A percentile compares a stretch with the other conserved stretches of the same genome.
Evolutionary conservation across 192 early-diverging fungal genomes (phyloP).

Genomic region (Diversispora epigaea): DNA sequence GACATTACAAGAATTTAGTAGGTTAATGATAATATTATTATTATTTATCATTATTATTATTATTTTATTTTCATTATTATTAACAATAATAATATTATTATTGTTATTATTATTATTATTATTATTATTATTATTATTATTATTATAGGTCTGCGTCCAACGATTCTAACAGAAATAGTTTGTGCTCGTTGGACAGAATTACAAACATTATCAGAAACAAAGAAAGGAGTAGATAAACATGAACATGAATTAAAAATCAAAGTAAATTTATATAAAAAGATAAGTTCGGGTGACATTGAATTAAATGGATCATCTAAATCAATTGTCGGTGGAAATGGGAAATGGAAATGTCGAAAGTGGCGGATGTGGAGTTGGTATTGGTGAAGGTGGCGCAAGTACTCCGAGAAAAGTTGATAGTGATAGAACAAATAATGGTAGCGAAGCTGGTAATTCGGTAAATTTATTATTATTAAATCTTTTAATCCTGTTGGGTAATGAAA

Average conservation of each 20-base stretch:
- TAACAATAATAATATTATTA: no score
- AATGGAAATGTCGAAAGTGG: no score
- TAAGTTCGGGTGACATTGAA: no score
- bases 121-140: background rate
- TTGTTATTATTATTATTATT: no score
- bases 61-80: no score
- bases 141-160: conserved; percentile 45
- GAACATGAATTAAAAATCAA: conserved; percentile 70
- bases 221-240: conserved; percentile 77
- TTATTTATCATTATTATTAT: background rate
- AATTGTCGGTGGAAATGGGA: no score
- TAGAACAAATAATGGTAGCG: no score
- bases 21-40: background rate
- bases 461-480: background rate
- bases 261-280: background rate
- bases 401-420: no score
- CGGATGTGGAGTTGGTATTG: no score
- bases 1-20: conserved; percentile 60
- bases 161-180: conserved; percentile 80
- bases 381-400: no score
- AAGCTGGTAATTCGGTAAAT: conserved; percentile 3
- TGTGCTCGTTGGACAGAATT: conserved; percentile 79
- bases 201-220: conserved; percentile 75
- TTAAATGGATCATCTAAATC: no score
- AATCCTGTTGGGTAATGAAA: background rate